Percentiles rank a stretch among this genome's conserved stretches.
Evolutionary conservation across 345 rosid species (phyloP).

Genomic region (Brassica cretica): DNA sequence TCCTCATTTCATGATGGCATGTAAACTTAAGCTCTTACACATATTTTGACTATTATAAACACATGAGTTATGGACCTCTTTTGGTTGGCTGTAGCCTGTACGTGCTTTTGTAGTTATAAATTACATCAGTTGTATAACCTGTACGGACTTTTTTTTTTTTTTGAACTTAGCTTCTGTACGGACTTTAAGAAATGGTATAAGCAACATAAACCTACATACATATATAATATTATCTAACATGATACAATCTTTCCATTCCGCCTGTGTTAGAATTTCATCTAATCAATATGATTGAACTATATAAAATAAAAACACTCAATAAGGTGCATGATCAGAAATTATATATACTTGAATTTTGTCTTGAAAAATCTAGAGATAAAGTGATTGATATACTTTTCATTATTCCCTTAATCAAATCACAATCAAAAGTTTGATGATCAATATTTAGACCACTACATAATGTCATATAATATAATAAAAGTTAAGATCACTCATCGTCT

Average conservation of each 20-base stretch:
- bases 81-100: too few species aligned
- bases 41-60: too few species aligned
- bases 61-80: too few species aligned
- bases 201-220: too few species aligned
- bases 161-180: too few species aligned
- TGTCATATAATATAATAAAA: background rate
- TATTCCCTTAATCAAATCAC: background rate
- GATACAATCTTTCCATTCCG: background rate
- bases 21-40: background rate
- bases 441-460: background rate
- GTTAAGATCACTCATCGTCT: background rate
- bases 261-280: background rate
- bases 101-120: too few species aligned
- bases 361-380: background rate
- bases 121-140: too few species aligned
- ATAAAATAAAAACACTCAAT: background rate
- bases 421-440: background rate
- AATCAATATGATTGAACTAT: background rate
- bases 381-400: background rate
- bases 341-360: background rate
- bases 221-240: background rate
- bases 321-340: background rate
- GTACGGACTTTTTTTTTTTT: too few species aligned
- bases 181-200: too few species aligned
- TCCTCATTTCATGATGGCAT: conserved; percentile 17